phyloP scores from a whole-genome alignment of 371 early-diverging fungal species.

The Syncephalastrum racemosum region DNA sequence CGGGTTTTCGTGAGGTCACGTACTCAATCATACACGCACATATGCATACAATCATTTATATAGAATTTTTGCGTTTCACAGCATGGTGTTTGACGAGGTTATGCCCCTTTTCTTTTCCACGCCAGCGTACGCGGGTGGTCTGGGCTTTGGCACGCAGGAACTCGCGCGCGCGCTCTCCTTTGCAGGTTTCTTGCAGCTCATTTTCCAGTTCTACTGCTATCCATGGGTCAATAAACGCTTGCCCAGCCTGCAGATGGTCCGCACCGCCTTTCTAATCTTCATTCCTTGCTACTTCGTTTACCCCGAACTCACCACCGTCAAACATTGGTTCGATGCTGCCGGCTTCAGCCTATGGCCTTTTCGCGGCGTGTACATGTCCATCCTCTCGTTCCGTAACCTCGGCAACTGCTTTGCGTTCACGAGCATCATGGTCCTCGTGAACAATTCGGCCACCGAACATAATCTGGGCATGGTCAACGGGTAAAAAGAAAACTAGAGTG shows the following conservation, averaged over 20 bases:
- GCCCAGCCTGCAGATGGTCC: conserved; percentile 34
- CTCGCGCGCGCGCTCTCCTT: conserved; percentile 45
- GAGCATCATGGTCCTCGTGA: conserved; percentile 58
- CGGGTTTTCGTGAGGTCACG: background rate
- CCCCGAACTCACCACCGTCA: conserved; percentile 38
- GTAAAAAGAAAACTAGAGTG: conserved; percentile 9
- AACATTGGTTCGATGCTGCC: conserved; percentile 20
- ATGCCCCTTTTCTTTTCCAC: conserved; percentile 64
- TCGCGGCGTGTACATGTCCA: conserved; percentile 29
- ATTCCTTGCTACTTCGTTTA: conserved; percentile 42
- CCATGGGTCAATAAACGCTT: conserved; percentile 47
- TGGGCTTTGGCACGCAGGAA: conserved; percentile 43
- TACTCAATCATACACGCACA: background rate
- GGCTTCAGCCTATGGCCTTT: conserved; percentile 21
- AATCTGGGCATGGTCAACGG: conserved; percentile 72
- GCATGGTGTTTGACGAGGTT: conserved; percentile 76
- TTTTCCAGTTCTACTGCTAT: conserved; percentile 54
- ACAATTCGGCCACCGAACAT: conserved; percentile 56
- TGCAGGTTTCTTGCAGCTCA: conserved; percentile 51
- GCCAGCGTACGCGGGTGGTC: conserved; percentile 50
- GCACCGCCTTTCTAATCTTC: conserved; percentile 38
- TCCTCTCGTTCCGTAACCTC: conserved; percentile 45
- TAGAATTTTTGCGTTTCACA: conserved; percentile 61
- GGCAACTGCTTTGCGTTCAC: conserved; percentile 62
- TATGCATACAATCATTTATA: background rate